Evolutionary conservation across 306 rosid genomes (phyloP).

Genomic region (Senna siamea): DNA sequence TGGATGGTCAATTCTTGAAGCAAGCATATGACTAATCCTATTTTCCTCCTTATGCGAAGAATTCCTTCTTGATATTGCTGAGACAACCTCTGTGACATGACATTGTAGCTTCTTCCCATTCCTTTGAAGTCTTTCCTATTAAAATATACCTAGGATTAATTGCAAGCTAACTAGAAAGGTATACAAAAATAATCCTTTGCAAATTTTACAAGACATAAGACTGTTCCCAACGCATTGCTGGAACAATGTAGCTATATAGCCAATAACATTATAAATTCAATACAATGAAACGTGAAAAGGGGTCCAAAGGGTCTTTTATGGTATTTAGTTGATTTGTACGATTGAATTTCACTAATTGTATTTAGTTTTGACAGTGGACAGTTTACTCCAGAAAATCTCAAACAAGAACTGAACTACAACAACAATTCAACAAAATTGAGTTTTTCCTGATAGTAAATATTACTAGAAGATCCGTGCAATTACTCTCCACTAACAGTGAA

Average conservation of each 20-base stretch:
- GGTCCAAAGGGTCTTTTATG: slow-evolving; percentile 24
- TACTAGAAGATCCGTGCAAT: slow-evolving; percentile 9
- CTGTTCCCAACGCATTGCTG: background rate
- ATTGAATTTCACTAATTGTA: background rate
- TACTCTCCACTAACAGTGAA: slow-evolving; percentile 1
- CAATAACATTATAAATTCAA: too few relatives aligned
- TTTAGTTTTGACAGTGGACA: slow-evolving; percentile 7
- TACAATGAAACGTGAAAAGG: too few relatives aligned
- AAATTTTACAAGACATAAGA: background rate
- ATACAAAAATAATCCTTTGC: slow-evolving; percentile 33
- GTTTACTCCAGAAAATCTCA: slow-evolving; percentile 6
- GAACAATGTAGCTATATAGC: background rate
- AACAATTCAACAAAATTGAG: slow-evolving; percentile 10
- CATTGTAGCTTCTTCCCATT: slow-evolving; percentile 66
- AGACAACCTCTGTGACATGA: slow-evolving; percentile 48
- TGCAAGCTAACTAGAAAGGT: slow-evolving; percentile 22
- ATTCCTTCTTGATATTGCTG: slow-evolving; percentile 46
- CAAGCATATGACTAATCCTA: slow-evolving; percentile 53
- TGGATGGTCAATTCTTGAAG: slow-evolving; percentile 70
- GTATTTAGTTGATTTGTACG: slow-evolving; percentile 10
- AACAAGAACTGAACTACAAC: slow-evolving; percentile 3
- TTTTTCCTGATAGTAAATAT: background rate
- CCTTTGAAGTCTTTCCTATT: slow-evolving; percentile 69
- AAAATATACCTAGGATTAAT: slow-evolving; percentile 34
- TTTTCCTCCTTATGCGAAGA: slow-evolving; percentile 41